Base-by-base conservation (phyloP, 306 rosid genomes). In the Quercus aquifolioides region DNA sequence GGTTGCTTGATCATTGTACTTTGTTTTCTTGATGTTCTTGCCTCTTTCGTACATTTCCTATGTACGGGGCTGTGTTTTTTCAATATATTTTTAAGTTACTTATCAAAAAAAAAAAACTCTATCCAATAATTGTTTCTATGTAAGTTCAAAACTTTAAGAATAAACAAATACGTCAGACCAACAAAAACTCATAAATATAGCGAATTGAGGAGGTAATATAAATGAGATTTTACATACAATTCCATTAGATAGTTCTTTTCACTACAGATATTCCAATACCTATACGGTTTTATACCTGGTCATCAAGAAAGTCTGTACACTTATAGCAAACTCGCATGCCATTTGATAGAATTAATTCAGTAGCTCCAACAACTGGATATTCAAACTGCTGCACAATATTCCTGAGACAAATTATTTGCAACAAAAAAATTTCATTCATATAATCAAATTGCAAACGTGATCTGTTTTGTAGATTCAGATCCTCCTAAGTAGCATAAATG, bases 271-370 rank as follows among this genome's bases (percentile, higher is more conserved):
- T 52, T 80, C 79, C 77, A 78, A 83, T 69, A 64, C 74, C 70
- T 35, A 38, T 15, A 30, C 64, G 62, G 69, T 80, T 62, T 46
- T 56, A 26, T 78, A 94, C 99, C 99, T 95, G 99, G 75, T 95
- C 99, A 77, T 88, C 94, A 14, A 95, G 99, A 86, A 95, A 95
- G 85, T 95, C 93, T 69, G 99, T 91, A 70, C 89, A 75, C 84
- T 92, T 92, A 60, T 90, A 95, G 90, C 98, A 95, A 79, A 95
- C 81, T 81, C 94, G 88, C 96, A 95, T 89, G 82, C 97, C 99
- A 85, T 94, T 94, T 68, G 99, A 92, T 71, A 94, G 83, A 84
- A 90, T 59, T 78, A 95, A 82, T 85, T 95, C 99, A 80, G 91
- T 86, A 43, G 97, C 98, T 84, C 91, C 95, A 87, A 95, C 90